Conservation (phyloP, 1,139 yeast species). For the Saccharomyces hybrid region DNA sequence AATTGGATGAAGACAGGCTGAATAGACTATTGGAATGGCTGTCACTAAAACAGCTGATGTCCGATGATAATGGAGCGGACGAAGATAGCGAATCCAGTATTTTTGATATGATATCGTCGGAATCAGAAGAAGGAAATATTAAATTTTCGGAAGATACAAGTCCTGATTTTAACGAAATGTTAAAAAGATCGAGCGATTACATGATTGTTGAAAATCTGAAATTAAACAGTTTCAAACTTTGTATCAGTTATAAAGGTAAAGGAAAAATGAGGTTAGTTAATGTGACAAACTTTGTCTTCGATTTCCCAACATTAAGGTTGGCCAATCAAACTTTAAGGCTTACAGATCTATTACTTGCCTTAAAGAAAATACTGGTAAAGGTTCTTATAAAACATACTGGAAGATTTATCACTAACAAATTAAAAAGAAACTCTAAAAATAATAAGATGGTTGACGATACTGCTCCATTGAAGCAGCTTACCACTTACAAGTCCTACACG, state of each 20-base stretch:
- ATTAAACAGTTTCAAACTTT: slow-evolving; percentile 41
- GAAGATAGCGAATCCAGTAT: slow-evolving; percentile 11
- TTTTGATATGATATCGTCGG: slow-evolving; percentile 3
- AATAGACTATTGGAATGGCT: slow-evolving; percentile 47
- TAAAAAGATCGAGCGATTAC: slow-evolving; percentile 50
- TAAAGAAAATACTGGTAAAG: slow-evolving; percentile 46
- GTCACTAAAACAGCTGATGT: slow-evolving; percentile 38
- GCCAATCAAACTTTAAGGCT: slow-evolving; percentile 45
- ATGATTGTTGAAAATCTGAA: slow-evolving; percentile 47
- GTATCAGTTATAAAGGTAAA: slow-evolving; percentile 52
- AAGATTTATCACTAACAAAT: slow-evolving; percentile 48
- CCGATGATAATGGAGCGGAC: slow-evolving; percentile 9
- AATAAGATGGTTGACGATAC: slow-evolving; percentile 1
- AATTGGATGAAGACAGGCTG: slow-evolving; percentile 57
- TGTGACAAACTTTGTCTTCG: slow-evolving; percentile 50
- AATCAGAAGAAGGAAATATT: slow-evolving; percentile 1
- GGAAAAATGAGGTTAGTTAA: slow-evolving; percentile 54
- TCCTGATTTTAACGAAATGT: slow-evolving; percentile 47
- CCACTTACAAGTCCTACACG: slow-evolving; percentile 18
- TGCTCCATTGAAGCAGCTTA: slow-evolving; percentile 16
- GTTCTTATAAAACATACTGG: slow-evolving; percentile 54
- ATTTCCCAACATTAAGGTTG: slow-evolving; percentile 47
- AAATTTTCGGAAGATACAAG: slow-evolving; percentile 1
- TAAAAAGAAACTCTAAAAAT: slow-evolving; percentile 28
- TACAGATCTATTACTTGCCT: slow-evolving; percentile 44